Conservation (phyloP, 2,329 filamentous ascomycete species). For the Cladosporium sp. region DNA sequence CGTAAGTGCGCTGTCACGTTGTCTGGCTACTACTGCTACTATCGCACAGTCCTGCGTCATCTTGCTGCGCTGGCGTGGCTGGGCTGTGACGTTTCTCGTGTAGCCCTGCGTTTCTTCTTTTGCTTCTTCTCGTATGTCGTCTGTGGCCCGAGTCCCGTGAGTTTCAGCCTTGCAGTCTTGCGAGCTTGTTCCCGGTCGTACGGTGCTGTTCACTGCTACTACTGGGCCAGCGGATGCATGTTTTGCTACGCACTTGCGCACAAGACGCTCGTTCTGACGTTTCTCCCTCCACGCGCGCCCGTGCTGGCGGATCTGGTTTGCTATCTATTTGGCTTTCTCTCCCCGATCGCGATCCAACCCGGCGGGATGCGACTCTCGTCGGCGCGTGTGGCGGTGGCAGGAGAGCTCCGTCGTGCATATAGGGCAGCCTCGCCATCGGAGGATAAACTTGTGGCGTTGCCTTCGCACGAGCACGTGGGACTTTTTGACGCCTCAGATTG, state of each 20-base stretch:
- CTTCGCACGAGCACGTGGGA: neutral
- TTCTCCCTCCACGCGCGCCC: neutral
- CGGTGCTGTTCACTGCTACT: neutral
- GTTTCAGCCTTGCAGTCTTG: neutral
- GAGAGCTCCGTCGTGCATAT: neutral
- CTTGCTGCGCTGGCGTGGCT: neutral
- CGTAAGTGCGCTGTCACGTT: neutral
- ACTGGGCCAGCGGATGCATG: neutral
- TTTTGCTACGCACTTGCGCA: neutral
- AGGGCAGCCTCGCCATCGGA: neutral
- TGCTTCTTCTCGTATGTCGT: neutral
- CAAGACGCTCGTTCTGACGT: too few species aligned
- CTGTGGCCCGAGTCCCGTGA: neutral
- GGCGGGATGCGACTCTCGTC: too few species aligned
- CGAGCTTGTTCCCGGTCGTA: neutral
- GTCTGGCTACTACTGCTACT: neutral
- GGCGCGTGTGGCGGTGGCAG: neutral
- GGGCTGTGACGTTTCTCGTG: neutral
- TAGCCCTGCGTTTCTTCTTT: neutral
- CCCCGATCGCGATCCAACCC: neutral
- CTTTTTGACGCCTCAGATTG: neutral
- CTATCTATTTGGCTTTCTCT: neutral
- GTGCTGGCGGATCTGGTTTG: neutral
- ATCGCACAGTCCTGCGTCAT: neutral
- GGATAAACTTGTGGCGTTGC: neutral